phyloP scores from a whole-genome alignment of 345 rosid genomes.

The Melaleuca alternifolia region DNA sequence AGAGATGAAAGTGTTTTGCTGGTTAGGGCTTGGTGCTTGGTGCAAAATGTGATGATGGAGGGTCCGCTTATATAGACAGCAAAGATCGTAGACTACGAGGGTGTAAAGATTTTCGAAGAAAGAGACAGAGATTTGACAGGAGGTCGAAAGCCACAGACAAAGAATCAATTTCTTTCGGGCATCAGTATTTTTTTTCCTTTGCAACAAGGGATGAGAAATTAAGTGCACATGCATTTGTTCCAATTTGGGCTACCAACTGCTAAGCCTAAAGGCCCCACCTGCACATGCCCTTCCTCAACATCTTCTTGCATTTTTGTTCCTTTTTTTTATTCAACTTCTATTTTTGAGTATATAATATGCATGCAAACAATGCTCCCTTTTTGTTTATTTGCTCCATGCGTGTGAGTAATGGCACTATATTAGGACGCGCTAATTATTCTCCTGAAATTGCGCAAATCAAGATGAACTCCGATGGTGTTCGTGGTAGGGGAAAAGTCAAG shows the following conservation, averaged over 20 bases:
- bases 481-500: neutral
- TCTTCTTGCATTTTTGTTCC: conserved; percentile 1
- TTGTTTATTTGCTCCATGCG: neutral
- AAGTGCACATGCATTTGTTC: conserved; percentile 73
- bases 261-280: conserved; percentile 18
- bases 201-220: conserved; percentile 4
- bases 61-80: conserved; percentile 11
- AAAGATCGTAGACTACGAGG: neutral
- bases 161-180: neutral
- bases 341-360: neutral
- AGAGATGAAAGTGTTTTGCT: neutral
- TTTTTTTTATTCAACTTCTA: neutral
- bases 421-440: neutral
- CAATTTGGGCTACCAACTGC: conserved; percentile 17
- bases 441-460: neutral
- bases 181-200: neutral
- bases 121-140: conserved; percentile 5
- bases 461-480: neutral
- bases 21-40: neutral
- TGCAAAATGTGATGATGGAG: neutral
- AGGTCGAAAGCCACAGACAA: neutral
- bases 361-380: neutral
- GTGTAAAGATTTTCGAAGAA: conserved; percentile 8
- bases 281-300: conserved; percentile 27
- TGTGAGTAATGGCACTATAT: neutral